Percentiles rank a stretch among this genome's conserved stretches.
phyloP scores from a whole-genome alignment of 148 eudicot genomes.

The Agrostemma githago region DNA sequence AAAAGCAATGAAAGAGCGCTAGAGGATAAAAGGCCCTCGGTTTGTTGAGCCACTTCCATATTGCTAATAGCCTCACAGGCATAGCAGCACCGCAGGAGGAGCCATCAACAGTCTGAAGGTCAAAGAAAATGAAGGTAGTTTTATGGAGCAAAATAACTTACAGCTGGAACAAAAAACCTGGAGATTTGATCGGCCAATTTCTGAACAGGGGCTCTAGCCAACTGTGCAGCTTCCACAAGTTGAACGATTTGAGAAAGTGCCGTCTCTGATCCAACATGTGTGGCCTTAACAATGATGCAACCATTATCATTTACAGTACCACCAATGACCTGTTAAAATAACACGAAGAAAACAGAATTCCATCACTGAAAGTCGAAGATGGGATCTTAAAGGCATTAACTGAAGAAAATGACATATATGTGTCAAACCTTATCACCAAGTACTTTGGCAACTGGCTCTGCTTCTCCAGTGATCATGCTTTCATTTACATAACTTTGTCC shows the following conservation, averaged over 20 bases:
- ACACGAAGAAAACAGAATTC: background rate
- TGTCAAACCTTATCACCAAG: slow-evolving; percentile 76
- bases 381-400: slow-evolving; percentile 7
- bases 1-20: background rate
- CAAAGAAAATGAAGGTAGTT: background rate
- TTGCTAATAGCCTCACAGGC: background rate
- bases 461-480: slow-evolving; percentile 98
- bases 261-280: slow-evolving; percentile 94
- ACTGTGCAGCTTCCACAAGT: slow-evolving; percentile 96
- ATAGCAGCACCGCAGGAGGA: background rate
- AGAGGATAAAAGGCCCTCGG: background rate
- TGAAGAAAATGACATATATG: background rate
- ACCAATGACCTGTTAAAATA: slow-evolving; percentile 71
- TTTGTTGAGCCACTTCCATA: background rate
- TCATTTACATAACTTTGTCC: slow-evolving; percentile 97
- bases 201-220: slow-evolving; percentile 98
- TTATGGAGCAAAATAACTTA: slow-evolving; percentile 37
- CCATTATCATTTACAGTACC: slow-evolving; percentile 98
- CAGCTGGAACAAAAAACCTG: slow-evolving; percentile 80
- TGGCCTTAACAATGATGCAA: slow-evolving; percentile 70
- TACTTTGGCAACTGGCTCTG: slow-evolving; percentile 77
- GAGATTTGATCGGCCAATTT: slow-evolving; percentile 94
- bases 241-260: slow-evolving; percentile 97
- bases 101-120: background rate
- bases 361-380: slow-evolving; percentile 12